phyloP scores from a whole-genome alignment of 768 basidiomycete genomes.

The Tubosaeta brunneosetosa region DNA sequence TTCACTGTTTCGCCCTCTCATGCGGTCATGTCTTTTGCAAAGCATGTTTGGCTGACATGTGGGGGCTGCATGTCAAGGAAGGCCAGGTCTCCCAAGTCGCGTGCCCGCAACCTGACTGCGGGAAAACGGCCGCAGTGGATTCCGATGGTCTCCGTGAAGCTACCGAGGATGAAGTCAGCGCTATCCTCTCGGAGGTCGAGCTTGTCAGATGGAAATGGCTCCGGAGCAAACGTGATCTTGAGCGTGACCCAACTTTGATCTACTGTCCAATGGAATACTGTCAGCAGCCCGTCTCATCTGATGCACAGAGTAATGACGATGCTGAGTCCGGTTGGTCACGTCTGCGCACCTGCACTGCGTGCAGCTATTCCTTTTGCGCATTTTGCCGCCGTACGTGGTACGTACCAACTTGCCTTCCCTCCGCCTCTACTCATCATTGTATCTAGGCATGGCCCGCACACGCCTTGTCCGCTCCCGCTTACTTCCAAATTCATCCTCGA shows the following conservation, averaged over 20 bases:
- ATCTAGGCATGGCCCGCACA: constrained; percentile 76
- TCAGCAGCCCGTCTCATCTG: constrained; percentile 65
- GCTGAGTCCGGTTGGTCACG: constrained; percentile 68
- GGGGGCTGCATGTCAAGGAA: constrained; percentile 75
- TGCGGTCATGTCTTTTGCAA: constrained; percentile 84
- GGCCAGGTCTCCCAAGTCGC: constrained; percentile 72
- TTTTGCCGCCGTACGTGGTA: constrained; percentile 82
- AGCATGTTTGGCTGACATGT: constrained; percentile 75
- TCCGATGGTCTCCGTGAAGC: constrained; percentile 40
- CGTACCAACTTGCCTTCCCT: constrained; percentile 8
- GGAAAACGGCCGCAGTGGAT: constrained; percentile 42
- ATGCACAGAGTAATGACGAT: constrained; percentile 12
- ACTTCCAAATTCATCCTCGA: constrained; percentile 63
- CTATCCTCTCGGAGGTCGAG: constrained; percentile 63
- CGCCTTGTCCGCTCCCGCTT: constrained; percentile 61
- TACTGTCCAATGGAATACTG: constrained; percentile 80
- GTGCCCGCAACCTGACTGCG: constrained; percentile 77
- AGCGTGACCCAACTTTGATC: constrained; percentile 75
- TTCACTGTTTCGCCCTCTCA: constrained; percentile 61
- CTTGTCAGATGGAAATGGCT: constrained; percentile 76
- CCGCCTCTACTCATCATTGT: constrained; percentile 6
- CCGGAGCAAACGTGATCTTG: constrained; percentile 63
- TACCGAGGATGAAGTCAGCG: constrained; percentile 65
- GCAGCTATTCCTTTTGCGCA: constrained; percentile 76
- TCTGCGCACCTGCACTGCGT: constrained; percentile 65